phyloP scores from a whole-genome alignment of 2,329 filamentous ascomycete species.

The Aspergillus sp. region DNA sequence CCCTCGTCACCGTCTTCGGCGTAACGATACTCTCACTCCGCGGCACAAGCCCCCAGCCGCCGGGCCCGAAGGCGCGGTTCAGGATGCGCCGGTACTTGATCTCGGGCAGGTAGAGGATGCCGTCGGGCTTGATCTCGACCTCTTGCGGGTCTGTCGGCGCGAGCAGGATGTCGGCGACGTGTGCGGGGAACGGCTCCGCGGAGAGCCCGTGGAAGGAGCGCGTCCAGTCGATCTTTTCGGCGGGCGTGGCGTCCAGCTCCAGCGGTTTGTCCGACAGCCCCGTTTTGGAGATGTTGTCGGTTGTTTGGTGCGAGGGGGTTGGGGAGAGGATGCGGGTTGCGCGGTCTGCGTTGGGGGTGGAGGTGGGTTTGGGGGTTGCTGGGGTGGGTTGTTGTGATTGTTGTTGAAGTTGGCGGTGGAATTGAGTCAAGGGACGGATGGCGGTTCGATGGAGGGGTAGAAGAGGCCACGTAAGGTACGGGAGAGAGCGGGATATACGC shows the following conservation, averaged over 20 bases:
- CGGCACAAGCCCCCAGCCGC: constrained; percentile 92
- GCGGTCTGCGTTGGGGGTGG: constrained; percentile 15
- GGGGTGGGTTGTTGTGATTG: constrained; percentile 13
- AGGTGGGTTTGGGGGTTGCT: constrained; percentile 12
- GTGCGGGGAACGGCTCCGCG: constrained; percentile 65
- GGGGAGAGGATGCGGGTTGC: constrained; percentile 19
- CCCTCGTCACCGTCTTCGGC: constrained; percentile 76
- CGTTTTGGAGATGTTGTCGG: constrained; percentile 38
- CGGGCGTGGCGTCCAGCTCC: constrained; percentile 25
- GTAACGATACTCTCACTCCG: constrained; percentile 81
- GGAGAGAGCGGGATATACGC: constrained; percentile 1
- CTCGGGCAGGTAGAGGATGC: constrained; percentile 92
- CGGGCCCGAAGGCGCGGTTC: constrained; percentile 88
- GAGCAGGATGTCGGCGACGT: constrained; percentile 68
- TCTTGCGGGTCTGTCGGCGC: constrained; percentile 68
- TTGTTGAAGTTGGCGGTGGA: constrained; percentile 11
- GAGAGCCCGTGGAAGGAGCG: constrained; percentile 80
- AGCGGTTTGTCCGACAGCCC: constrained; percentile 37
- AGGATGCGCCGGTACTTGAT: constrained; percentile 95
- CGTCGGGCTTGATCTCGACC: constrained; percentile 96
- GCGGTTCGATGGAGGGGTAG: constrained; percentile 3
- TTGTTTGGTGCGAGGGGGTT: constrained; percentile 30
- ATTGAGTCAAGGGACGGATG: not conserved
- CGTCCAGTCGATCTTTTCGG: constrained; percentile 71
- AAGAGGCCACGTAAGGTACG: not conserved